A percentile compares a stretch with the other conserved stretches of the same genome.
These are phyloP conservation scores for Obelidium mucronatum DNA, from an alignment of 192 early-diverging fungal genomes.

Conservation along the genomic window DNA sequence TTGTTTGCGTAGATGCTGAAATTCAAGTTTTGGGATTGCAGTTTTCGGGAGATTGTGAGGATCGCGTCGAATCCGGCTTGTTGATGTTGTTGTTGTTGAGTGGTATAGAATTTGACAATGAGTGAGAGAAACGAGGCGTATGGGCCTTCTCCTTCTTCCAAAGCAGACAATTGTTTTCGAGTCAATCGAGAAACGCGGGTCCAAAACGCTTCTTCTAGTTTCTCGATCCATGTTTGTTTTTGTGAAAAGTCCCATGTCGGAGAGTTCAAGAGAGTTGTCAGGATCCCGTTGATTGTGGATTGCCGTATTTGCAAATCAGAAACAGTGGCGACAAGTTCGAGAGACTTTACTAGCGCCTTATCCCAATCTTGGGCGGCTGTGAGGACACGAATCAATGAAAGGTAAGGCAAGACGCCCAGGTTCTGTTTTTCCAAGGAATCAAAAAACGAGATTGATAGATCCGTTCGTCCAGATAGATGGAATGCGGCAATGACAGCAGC, in stretches of 20 bases:
- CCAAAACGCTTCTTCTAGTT: background rate
- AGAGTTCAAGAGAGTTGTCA: background rate
- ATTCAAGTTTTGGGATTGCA: background rate
- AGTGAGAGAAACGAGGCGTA: background rate
- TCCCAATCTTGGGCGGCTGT: background rate
- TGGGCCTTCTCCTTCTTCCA: background rate
- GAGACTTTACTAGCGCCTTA: background rate
- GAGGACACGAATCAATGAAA: background rate
- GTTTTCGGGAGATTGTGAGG: background rate
- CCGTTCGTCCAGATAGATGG: background rate
- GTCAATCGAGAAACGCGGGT: background rate
- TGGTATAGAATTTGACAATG: background rate
- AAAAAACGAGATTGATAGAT: constrained; percentile 5
- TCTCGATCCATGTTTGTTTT: background rate
- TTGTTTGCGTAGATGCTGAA: background rate
- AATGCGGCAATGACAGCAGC: constrained; percentile 9
- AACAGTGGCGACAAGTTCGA: background rate
- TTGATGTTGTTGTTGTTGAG: no score
- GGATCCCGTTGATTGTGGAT: background rate
- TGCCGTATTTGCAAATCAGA: background rate
- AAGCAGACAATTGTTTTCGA: no score
- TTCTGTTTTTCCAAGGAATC: background rate
- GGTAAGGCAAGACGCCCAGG: background rate
- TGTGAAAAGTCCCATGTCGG: background rate
- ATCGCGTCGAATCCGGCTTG: background rate